Evolutionary conservation across 441 rosid species (phyloP).

Genomic region (Breynia disticha): DNA sequence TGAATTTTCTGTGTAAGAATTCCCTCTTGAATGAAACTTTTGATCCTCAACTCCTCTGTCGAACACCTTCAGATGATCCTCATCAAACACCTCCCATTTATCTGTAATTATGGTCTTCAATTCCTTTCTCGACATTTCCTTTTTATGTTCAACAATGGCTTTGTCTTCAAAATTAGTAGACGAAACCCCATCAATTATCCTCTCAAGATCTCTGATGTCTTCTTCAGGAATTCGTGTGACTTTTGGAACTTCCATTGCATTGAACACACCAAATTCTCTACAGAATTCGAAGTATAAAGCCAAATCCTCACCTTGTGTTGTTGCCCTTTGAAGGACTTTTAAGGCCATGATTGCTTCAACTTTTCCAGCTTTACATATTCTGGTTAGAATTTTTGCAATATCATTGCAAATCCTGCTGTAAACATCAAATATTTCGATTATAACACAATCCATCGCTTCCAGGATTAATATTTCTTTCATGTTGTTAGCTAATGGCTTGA

Average conservation of each 20-base stretch:
- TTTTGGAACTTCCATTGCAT: slow-evolving; percentile 36
- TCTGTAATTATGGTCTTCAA: slow-evolving; percentile 50
- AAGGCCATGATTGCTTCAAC: slow-evolving; percentile 37
- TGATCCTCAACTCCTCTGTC: neutral
- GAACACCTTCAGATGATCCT: slow-evolving; percentile 16
- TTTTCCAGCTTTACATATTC: slow-evolving; percentile 24
- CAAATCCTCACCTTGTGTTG: slow-evolving; percentile 39
- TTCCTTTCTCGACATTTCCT: neutral
- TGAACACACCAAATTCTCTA: slow-evolving; percentile 36
- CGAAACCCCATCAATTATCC: slow-evolving; percentile 21
- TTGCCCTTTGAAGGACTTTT: slow-evolving; percentile 35
- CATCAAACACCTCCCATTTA: slow-evolving; percentile 64
- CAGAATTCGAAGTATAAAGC: slow-evolving; percentile 38
- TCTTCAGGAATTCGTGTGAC: slow-evolving; percentile 33
- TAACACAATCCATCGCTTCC: slow-evolving; percentile 64
- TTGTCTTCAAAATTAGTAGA: slow-evolving; percentile 1
- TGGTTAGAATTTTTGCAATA: slow-evolving; percentile 31
- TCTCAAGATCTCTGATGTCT: slow-evolving; percentile 42
- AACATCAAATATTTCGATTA: slow-evolving; percentile 44
- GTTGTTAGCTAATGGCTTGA: slow-evolving; percentile 30
- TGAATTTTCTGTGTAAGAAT: slow-evolving; percentile 7
- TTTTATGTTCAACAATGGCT: slow-evolving; percentile 2
- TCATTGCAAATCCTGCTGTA: slow-evolving; percentile 38
- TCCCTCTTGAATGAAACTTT: neutral
- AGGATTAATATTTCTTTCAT: slow-evolving; percentile 37